These are phyloP conservation scores for Naganishia kalamii DNA, from an alignment of 768 basidiomycete genomes.

Conservation along the genomic window DNA sequence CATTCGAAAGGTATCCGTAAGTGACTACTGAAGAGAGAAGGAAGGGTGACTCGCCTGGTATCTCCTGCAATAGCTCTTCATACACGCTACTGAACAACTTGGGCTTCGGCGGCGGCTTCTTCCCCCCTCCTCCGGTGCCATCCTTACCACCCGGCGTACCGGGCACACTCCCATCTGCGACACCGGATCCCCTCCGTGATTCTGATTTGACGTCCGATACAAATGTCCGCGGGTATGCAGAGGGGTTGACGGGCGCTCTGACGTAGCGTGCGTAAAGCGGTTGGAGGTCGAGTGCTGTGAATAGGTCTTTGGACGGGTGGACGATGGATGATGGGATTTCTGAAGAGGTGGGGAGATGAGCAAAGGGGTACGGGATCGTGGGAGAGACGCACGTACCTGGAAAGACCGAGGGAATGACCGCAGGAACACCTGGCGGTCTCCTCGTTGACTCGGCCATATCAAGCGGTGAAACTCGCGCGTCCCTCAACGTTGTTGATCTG, in stretches of 20 bases:
- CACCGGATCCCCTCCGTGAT: not conserved
- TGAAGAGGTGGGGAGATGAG: not conserved
- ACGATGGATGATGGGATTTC: not conserved
- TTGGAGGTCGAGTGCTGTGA: slow-evolving; percentile 11
- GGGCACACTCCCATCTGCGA: not conserved
- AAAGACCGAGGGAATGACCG: not conserved
- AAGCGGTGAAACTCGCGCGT: not conserved
- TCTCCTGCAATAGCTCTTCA: slow-evolving; percentile 11
- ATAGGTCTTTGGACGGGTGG: slow-evolving; percentile 11
- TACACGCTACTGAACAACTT: slow-evolving; percentile 12
- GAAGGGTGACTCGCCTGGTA: not conserved
- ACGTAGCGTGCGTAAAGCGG: slow-evolving; percentile 5
- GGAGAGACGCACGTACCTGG: not conserved
- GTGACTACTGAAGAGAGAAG: not conserved
- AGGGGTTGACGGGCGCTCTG: slow-evolving; percentile 1
- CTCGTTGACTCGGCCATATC: not conserved
- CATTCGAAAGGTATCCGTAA: not conserved
- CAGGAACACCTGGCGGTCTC: slow-evolving; percentile 14
- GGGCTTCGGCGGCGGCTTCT: slow-evolving; percentile 1
- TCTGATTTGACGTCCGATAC: not conserved
- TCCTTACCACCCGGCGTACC: not conserved
- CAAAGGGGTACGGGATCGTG: not conserved
- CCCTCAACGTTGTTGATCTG: no score
- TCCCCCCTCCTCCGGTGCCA: not conserved
- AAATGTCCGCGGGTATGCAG: not conserved